phyloP scores from a whole-genome alignment of 78 protist genomes.

The Emiliania huxleyi region DNA sequence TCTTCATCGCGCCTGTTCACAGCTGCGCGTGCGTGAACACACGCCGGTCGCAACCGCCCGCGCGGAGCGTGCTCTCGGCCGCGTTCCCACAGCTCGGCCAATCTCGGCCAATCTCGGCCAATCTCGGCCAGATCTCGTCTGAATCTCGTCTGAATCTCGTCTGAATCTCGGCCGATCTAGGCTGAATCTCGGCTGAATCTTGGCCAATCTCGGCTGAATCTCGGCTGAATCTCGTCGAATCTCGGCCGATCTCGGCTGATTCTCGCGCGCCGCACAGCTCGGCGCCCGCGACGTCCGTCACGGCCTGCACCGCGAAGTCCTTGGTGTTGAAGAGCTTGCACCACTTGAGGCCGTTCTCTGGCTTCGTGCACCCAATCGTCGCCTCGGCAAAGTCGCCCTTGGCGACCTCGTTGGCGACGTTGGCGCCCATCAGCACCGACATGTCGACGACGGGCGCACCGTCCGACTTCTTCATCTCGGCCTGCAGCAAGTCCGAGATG shows the following conservation, averaged over 20 bases:
- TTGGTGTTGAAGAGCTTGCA: conserved; percentile 22
- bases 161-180: too few relatives aligned
- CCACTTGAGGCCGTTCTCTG: background rate
- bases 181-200: too few relatives aligned
- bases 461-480: background rate
- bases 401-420: conserved; percentile 73
- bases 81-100: too few relatives aligned
- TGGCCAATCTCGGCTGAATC: too few relatives aligned
- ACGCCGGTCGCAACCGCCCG: too few relatives aligned
- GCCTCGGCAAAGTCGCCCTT: conserved; percentile 66
- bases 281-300: conserved; percentile 52
- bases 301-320: conserved; percentile 22
- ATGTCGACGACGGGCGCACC: conserved; percentile 5
- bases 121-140: too few relatives aligned
- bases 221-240: too few relatives aligned
- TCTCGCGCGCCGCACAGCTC: conserved; percentile 77
- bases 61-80: too few relatives aligned
- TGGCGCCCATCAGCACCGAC: conserved; percentile 72
- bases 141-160: too few relatives aligned
- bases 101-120: too few relatives aligned
- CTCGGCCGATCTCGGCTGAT: too few relatives aligned
- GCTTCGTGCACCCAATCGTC: conserved; percentile 49
- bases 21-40: too few relatives aligned
- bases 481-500: conserved; percentile 45
- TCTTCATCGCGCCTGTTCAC: conserved; percentile 79